A percentile compares a stretch with the other conserved stretches of the same genome.
phyloP scores from a whole-genome alignment of 805 yeast genomes.

The Hyphopichia homilentoma region DNA sequence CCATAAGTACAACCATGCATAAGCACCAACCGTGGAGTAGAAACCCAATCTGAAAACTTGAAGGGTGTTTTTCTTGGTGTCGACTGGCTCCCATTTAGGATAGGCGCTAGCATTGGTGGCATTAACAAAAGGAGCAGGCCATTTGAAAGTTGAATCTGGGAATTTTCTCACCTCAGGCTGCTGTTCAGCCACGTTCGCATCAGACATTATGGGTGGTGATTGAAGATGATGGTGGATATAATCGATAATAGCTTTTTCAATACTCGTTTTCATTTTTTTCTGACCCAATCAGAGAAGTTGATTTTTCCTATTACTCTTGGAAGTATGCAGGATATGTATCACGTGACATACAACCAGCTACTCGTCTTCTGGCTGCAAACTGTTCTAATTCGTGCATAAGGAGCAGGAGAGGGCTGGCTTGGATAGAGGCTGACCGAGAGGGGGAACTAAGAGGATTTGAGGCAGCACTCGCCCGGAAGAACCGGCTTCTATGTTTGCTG shows the following conservation, averaged over 20 bases:
- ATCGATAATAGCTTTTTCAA: constrained; percentile 1
- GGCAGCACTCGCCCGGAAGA: no score
- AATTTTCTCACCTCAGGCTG: constrained; percentile 5
- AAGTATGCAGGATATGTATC: constrained; percentile 1
- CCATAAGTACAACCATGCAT: constrained; percentile 44
- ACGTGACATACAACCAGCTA: no score
- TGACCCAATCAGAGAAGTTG: constrained; percentile 9
- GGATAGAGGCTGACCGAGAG: no score
- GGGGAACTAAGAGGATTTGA: no score
- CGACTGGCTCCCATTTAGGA: constrained; percentile 51
- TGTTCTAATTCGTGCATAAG: no score
- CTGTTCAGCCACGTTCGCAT: constrained; percentile 6
- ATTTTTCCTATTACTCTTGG: constrained; percentile 2
- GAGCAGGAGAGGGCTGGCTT: no score
- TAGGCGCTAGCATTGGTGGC: constrained; percentile 36
- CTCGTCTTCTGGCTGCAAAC: no score
- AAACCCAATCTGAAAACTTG: constrained; percentile 44
- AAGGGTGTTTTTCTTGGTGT: constrained; percentile 48
- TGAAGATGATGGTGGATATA: constrained; percentile 4
- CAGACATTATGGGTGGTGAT: constrained; percentile 15
- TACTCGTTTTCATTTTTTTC: constrained; percentile 2
- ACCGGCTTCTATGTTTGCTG: no score
- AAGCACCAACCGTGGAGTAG: constrained; percentile 47
- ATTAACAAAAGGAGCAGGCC: constrained; percentile 41
- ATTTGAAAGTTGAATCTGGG: constrained; percentile 39